A percentile compares a stretch with the other conserved stretches of the same genome.
These are phyloP conservation scores for Yamadazyma sp. DNA, from an alignment of 805 yeast genomes.

Conservation along the genomic window DNA sequence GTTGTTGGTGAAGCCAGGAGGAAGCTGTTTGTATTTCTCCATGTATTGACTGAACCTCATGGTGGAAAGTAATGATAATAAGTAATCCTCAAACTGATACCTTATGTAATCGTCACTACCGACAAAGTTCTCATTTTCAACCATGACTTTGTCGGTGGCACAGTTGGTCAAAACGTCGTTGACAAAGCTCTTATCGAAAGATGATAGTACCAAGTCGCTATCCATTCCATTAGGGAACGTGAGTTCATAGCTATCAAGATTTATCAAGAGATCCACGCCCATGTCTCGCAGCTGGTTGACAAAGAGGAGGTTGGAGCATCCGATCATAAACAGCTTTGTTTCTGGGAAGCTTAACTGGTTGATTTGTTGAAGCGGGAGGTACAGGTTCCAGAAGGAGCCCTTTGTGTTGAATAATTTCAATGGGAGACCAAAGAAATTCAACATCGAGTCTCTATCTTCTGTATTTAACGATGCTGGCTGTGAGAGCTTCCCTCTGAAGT, in stretches of 20 bases:
- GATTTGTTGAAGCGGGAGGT: constrained; percentile 89
- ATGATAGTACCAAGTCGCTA: constrained; percentile 29
- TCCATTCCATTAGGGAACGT: constrained; percentile 39
- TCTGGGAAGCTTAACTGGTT: constrained; percentile 61
- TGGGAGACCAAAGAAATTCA: constrained; percentile 84
- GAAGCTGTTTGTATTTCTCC: constrained; percentile 34
- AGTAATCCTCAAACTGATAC: constrained; percentile 85
- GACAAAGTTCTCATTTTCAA: constrained; percentile 28
- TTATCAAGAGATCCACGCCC: constrained; percentile 69
- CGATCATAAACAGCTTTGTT: constrained; percentile 69
- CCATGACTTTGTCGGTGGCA: constrained; percentile 29
- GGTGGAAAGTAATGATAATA: constrained; percentile 70
- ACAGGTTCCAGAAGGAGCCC: constrained; percentile 89
- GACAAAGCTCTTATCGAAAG: constrained; percentile 73
- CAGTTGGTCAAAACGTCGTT: constrained; percentile 56
- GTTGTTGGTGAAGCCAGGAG: constrained; percentile 37
- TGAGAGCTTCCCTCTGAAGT: constrained; percentile 45
- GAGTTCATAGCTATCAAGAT: constrained; percentile 58
- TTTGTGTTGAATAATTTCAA: constrained; percentile 74
- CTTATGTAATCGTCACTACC: constrained; percentile 81
- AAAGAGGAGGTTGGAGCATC: constrained; percentile 83
- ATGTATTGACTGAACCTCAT: constrained; percentile 67
- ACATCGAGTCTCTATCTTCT: constrained; percentile 73
- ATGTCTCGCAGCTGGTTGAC: constrained; percentile 58
- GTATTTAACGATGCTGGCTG: constrained; percentile 71